A percentile compares a stretch with the other conserved stretches of the same genome.
Evolutionary conservation across 768 basidiomycete species (phyloP).

Genomic region (Mycena kentingensis): DNA sequence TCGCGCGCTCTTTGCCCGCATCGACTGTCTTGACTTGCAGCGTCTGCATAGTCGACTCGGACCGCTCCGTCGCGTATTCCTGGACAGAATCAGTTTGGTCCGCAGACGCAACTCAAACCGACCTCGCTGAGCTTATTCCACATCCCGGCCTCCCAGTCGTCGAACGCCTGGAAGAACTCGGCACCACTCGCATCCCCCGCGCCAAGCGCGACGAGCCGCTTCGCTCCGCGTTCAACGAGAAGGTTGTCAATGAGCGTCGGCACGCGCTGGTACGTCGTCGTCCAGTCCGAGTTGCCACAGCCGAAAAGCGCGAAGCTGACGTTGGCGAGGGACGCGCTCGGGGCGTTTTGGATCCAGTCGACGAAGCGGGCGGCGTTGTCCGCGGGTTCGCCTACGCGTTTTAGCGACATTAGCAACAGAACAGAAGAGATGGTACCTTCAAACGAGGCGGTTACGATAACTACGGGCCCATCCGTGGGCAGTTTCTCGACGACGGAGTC

Average conservation of each 20-base stretch:
- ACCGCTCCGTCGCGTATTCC: slow-evolving; percentile 34
- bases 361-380: slow-evolving; percentile 51
- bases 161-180: slow-evolving; percentile 47
- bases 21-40: slow-evolving; percentile 35
- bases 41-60: slow-evolving; percentile 16
- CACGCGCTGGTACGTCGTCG: slow-evolving; percentile 47
- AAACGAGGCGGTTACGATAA: slow-evolving; percentile 50
- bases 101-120: not conserved
- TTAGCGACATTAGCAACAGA: too few species aligned
- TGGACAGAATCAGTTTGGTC: slow-evolving; percentile 3
- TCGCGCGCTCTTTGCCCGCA: slow-evolving; percentile 35
- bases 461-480: slow-evolving; percentile 45
- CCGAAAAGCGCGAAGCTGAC: slow-evolving; percentile 50
- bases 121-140: slow-evolving; percentile 41
- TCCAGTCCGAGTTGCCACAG: slow-evolving; percentile 54
- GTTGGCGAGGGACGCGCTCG: slow-evolving; percentile 29
- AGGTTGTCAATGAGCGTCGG: slow-evolving; percentile 42
- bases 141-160: slow-evolving; percentile 41
- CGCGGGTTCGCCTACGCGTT: slow-evolving; percentile 41
- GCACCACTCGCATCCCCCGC: slow-evolving; percentile 45
- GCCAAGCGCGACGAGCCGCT: slow-evolving; percentile 39
- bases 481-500: slow-evolving; percentile 40
- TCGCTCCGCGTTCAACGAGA: slow-evolving; percentile 37
- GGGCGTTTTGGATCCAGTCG: slow-evolving; percentile 40
- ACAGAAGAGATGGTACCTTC: slow-evolving; percentile 31